Evolutionary conservation across 768 basidiomycete species (phyloP).

Genomic region (Infundibulicybe gibba): DNA sequence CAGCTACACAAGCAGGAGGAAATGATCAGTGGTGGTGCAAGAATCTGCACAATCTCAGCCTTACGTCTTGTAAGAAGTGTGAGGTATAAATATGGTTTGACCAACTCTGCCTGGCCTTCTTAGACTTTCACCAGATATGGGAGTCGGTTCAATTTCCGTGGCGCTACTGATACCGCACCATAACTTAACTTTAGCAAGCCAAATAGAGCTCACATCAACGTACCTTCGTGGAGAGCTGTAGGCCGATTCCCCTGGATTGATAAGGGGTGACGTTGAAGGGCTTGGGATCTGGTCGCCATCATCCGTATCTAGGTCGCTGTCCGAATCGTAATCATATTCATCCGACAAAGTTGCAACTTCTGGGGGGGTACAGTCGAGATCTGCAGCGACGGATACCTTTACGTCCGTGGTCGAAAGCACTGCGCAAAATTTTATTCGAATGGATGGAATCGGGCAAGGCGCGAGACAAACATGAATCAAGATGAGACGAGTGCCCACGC

Average conservation of each 20-base stretch:
- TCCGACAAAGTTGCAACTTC: neutral
- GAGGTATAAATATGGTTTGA: conserved; percentile 7
- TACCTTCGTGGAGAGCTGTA: too few relatives aligned
- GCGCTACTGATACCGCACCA: too few relatives aligned
- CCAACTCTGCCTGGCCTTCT: conserved; percentile 15
- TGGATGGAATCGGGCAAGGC: too few relatives aligned
- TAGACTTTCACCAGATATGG: conserved; percentile 7
- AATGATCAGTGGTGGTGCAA: too few relatives aligned
- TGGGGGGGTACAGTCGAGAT: neutral
- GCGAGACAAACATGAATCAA: conserved; percentile 6
- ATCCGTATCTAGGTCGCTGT: conserved; percentile 15
- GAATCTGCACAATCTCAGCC: too few relatives aligned
- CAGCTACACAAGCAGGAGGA: neutral
- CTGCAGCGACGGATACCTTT: neutral
- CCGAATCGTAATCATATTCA: conserved; percentile 15
- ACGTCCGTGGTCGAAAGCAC: conserved; percentile 8
- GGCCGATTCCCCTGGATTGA: too few relatives aligned
- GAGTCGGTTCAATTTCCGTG: too few relatives aligned
- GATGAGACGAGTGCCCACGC: conserved; percentile 10
- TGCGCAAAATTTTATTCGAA: too few relatives aligned
- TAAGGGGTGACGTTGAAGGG: too few relatives aligned
- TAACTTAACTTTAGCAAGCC: too few relatives aligned
- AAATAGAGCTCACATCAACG: too few relatives aligned
- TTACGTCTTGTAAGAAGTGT: neutral
- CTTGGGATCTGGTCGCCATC: neutral